These are phyloP conservation scores for Cadophora malorum DNA, from an alignment of 2,329 filamentous ascomycete species.

Conservation along the genomic window DNA sequence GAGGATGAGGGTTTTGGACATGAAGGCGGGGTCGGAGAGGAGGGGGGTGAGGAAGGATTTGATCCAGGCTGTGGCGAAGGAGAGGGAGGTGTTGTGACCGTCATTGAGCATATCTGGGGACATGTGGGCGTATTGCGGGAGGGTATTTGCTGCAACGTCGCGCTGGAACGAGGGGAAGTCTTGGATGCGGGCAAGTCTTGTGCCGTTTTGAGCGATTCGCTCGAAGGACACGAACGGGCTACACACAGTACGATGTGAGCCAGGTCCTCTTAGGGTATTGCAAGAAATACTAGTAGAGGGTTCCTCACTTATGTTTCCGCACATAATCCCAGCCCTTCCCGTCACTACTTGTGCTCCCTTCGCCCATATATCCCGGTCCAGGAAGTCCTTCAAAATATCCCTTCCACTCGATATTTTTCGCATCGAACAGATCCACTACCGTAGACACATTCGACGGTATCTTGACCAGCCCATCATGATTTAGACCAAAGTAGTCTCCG, in stretches of 20 bases:
- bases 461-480: conserved; percentile 53
- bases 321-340: conserved; percentile 47
- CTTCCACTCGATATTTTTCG: conserved; percentile 50
- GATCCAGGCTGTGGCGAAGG: conserved; percentile 58
- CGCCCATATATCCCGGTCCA: conserved; percentile 55
- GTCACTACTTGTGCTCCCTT: conserved; percentile 46
- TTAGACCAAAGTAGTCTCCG: conserved; percentile 56
- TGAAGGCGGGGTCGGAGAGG: conserved; percentile 57
- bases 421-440: conserved; percentile 54
- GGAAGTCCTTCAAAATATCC: conserved; percentile 55
- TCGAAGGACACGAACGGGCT: conserved; percentile 57
- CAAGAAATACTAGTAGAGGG: background rate
- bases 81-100: conserved; percentile 64
- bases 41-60: conserved; percentile 60
- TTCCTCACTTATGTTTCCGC: conserved; percentile 44
- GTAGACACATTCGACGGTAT: conserved; percentile 55
- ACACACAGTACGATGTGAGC: background rate
- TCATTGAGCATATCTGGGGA: conserved; percentile 70
- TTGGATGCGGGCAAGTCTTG: conserved; percentile 63
- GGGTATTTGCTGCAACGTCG: conserved; percentile 59
- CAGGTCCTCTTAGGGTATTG: background rate
- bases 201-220: conserved; percentile 56
- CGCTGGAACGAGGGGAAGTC: conserved; percentile 66
- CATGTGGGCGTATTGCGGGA: conserved; percentile 72
- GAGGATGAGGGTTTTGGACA: conserved; percentile 59